Percentiles rank a stretch among this genome's conserved stretches.
phyloP scores from a whole-genome alignment of 805 yeast genomes.

The Saccharomycopsis capsularis region DNA sequence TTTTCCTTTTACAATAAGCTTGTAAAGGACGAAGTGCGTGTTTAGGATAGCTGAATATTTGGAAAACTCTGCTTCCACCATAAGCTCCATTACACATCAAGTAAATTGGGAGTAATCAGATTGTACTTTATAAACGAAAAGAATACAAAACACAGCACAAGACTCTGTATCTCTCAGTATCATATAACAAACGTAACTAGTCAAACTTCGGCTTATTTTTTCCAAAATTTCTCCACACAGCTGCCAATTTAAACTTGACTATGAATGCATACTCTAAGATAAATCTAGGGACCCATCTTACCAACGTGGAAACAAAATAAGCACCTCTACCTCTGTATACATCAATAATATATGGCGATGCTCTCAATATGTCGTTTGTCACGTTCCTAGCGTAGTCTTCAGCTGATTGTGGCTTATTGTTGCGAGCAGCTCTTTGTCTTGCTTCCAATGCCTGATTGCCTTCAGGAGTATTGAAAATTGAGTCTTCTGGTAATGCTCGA shows the following conservation, averaged over 20 bases:
- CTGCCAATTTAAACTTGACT: slow-evolving; percentile 35
- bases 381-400: slow-evolving; percentile 51
- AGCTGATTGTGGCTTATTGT: slow-evolving; percentile 53
- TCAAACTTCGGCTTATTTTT: background rate
- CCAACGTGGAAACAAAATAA: slow-evolving; percentile 30
- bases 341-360: slow-evolving; percentile 35
- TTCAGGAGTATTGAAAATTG: slow-evolving; percentile 47
- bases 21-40: too few species aligned
- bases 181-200: too few species aligned
- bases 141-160: too few species aligned
- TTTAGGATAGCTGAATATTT: too few species aligned
- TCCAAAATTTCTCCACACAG: slow-evolving; percentile 25
- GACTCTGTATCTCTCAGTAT: too few species aligned
- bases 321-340: slow-evolving; percentile 51
- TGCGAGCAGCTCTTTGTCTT: slow-evolving; percentile 53
- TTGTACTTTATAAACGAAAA: too few species aligned
- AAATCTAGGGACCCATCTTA: slow-evolving; percentile 38
- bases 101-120: too few species aligned
- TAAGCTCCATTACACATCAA: too few species aligned
- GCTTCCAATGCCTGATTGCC: slow-evolving; percentile 41
- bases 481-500: slow-evolving; percentile 48
- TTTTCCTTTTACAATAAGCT: too few species aligned
- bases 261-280: slow-evolving; percentile 36
- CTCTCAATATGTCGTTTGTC: slow-evolving; percentile 40
- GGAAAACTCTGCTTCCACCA: too few species aligned